These are phyloP conservation scores for Ophiostoma ips DNA, from an alignment of 2,329 filamentous ascomycete genomes.

Conservation along the genomic window DNA sequence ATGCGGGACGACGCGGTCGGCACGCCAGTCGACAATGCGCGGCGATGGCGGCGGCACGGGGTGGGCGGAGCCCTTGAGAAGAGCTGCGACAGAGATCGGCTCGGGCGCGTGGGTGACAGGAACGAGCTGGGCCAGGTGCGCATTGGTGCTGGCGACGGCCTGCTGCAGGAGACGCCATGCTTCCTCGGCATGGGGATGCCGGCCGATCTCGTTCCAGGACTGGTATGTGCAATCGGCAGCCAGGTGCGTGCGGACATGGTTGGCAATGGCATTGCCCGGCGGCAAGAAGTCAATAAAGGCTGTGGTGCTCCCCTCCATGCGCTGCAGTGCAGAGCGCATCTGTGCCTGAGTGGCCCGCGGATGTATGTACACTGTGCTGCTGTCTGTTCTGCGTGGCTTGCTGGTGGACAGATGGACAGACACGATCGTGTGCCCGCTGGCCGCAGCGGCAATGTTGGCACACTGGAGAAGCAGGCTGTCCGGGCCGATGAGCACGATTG, in stretches of 20 bases:
- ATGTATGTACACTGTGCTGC: slow-evolving; percentile 4
- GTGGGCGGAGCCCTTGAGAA: not conserved
- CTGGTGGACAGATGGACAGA: not conserved
- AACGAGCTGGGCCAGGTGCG: not conserved
- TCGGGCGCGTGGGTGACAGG: not conserved
- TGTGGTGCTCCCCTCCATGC: slow-evolving; percentile 10
- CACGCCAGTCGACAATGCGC: slow-evolving; percentile 26
- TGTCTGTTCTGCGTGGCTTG: not conserved
- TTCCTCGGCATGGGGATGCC: not conserved
- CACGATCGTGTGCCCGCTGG: not conserved
- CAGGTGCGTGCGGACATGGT: slow-evolving; percentile 15
- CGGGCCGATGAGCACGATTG: slow-evolving; percentile 22
- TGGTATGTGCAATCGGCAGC: slow-evolving; percentile 8
- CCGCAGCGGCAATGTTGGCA: slow-evolving; percentile 9
- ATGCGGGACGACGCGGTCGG: slow-evolving; percentile 18
- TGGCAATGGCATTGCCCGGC: slow-evolving; percentile 16
- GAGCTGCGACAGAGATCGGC: not conserved
- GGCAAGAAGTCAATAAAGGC: slow-evolving; percentile 23
- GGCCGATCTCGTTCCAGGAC: not conserved
- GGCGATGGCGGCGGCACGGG: not conserved
- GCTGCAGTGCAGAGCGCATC: not conserved
- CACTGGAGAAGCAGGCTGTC: slow-evolving; percentile 19
- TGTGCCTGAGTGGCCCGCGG: not conserved
- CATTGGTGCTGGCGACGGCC: not conserved
- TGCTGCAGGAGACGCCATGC: not conserved